Evolutionary conservation across 2,329 filamentous ascomycete genomes (phyloP).

Genomic region (Fusarium citri): DNA sequence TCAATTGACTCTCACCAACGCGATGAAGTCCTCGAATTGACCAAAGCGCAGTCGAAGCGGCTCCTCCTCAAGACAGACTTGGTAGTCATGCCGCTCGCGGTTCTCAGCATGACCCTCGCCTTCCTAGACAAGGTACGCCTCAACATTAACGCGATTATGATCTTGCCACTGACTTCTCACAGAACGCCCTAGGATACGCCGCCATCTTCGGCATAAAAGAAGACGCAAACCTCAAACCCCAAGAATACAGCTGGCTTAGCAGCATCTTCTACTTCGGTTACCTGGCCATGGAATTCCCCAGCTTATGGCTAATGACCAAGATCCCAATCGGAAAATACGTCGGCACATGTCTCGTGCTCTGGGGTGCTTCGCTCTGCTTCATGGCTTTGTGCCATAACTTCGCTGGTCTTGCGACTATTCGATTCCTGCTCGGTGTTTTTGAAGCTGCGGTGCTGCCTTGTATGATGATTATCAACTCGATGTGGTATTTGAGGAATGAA

Average conservation of each 20-base stretch:
- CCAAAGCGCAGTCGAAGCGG: constrained; percentile 3
- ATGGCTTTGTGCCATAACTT: constrained; percentile 45
- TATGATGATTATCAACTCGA: constrained; percentile 47
- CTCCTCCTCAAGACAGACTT: constrained; percentile 14
- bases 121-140: constrained; percentile 19
- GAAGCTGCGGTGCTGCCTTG: constrained; percentile 47
- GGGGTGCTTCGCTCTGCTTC: constrained; percentile 41
- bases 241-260: constrained; percentile 74
- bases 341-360: constrained; percentile 34
- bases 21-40: neutral
- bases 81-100: constrained; percentile 21
- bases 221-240: constrained; percentile 45
- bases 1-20: neutral
- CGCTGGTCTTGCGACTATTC: constrained; percentile 39
- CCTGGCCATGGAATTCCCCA: constrained; percentile 62
- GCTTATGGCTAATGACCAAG: constrained; percentile 35
- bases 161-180: accelerated
- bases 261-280: constrained; percentile 59
- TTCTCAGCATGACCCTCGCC: neutral
- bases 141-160: accelerated
- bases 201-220: constrained; percentile 40
- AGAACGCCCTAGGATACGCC: constrained; percentile 27
- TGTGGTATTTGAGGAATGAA: constrained; percentile 51
- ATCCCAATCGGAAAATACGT: constrained; percentile 38
- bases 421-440: constrained; percentile 48